Conservation (phyloP, 345 rosid species). For the Syzygium jambos region DNA sequence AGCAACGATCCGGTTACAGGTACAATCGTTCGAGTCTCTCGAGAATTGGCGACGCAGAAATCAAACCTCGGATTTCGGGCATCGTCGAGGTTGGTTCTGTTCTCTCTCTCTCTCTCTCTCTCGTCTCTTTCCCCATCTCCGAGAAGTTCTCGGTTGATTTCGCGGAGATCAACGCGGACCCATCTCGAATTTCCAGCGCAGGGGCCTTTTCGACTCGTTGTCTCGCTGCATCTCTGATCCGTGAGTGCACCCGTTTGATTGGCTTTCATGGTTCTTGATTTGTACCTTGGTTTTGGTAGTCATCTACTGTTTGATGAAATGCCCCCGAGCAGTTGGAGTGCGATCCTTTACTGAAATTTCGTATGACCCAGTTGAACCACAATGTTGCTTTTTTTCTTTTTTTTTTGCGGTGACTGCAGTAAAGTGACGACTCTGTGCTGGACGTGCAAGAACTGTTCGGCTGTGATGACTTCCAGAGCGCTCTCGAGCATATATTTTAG, state of each 20-base stretch:
- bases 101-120: neutral
- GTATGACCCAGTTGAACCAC: neutral
- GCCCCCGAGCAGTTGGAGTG: neutral
- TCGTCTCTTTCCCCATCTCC: neutral
- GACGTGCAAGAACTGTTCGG: neutral
- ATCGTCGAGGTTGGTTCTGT: neutral
- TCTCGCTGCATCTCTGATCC: neutral
- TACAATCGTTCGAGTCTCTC: neutral
- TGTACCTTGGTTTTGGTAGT: neutral
- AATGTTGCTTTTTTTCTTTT: neutral
- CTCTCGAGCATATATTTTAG: neutral
- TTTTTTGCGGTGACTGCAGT: neutral
- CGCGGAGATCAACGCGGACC: neutral
- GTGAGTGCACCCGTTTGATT: neutral
- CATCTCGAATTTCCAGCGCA: neutral
- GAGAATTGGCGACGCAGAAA: neutral
- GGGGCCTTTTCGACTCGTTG: neutral
- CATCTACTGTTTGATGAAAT: neutral
- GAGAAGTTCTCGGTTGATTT: neutral
- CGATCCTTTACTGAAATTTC: neutral
- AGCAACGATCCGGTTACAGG: neutral
- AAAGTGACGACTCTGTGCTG: neutral
- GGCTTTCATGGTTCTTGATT: neutral
- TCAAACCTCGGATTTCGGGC: neutral
- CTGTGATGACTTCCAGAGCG: neutral